Base-by-base conservation (phyloP, 768 basidiomycete species). In the Calocybe cyanea region DNA sequence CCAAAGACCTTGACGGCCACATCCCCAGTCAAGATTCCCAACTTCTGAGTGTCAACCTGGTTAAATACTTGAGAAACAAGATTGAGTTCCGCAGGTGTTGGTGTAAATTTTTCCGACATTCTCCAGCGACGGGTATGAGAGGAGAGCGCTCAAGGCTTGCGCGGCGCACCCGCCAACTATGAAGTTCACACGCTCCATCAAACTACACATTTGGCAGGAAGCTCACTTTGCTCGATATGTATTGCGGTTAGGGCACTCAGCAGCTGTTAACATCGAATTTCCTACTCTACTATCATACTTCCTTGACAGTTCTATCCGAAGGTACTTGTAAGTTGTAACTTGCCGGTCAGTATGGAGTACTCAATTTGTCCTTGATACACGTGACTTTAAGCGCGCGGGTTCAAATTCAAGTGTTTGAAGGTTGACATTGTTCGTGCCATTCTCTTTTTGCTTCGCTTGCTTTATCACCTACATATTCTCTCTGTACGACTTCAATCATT, bases 11-110 rank as follows among this genome's bases (percentile, higher is more conserved):
- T 81, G 62, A 96, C 85, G 41, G 94, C 96, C 57, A 85, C 82
- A 52, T 95, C 92, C 58, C 94, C 94, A 13, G 90, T 89, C 62
- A 95, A 69, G 52, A 91, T 79, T 33, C 90, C 90, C 46, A 85
- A 73, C 62, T 86, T 85, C 67, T 90, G 80, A 2, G 83, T 68
- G 68, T 93, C 92, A 17, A 78, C 79, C 52, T 80, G 73, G 35
- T 69, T 62, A 58, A 92, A 91, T 63, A 92, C 83, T 57, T 82
- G 77, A 57, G 78, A 73, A 45, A 85, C 84, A 52, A 92, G 75
- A 17, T 77, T 70, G 40, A 78, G 63, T 58, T 78, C 77, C 43
- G 73, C 70, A 8, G 67, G 65, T 0, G 75, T 71, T 8, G 77
- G 71, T 31, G 69, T 56, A 58, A 78, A 76, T 52, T 58, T 64